Conservation (phyloP, 495 filamentous ascomycete species). For the Penicillium verhagenii region DNA sequence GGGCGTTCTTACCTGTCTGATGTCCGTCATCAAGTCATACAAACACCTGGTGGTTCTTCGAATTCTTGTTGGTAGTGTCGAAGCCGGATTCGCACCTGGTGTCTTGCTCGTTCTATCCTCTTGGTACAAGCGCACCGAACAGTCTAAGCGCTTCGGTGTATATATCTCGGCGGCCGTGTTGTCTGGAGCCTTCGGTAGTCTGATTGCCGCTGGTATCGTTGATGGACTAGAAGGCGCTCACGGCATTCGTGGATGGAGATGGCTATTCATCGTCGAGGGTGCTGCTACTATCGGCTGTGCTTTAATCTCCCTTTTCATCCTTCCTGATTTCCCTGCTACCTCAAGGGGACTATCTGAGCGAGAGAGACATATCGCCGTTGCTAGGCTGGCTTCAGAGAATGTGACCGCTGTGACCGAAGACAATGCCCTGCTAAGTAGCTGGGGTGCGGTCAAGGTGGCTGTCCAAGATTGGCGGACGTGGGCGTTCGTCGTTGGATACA, state of each 20-base stretch:
- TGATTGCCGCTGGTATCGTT: slow-evolving; percentile 45
- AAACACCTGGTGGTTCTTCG: slow-evolving; percentile 40
- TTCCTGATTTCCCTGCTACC: slow-evolving; percentile 33
- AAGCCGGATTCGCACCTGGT: slow-evolving; percentile 45
- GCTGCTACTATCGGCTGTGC: slow-evolving; percentile 42
- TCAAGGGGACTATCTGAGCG: slow-evolving; percentile 22
- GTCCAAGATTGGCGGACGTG: slow-evolving; percentile 25
- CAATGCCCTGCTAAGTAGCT: slow-evolving; percentile 9
- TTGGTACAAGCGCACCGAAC: slow-evolving; percentile 53
- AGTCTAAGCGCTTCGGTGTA: slow-evolving; percentile 49
- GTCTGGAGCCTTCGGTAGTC: slow-evolving; percentile 51
- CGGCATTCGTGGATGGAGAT: slow-evolving; percentile 65
- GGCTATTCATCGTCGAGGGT: slow-evolving; percentile 73
- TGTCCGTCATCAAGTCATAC: slow-evolving; percentile 45
- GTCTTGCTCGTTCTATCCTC: slow-evolving; percentile 48
- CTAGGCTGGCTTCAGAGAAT: slow-evolving; percentile 17
- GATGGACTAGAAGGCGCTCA: slow-evolving; percentile 31
- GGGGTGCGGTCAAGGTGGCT: slow-evolving; percentile 14
- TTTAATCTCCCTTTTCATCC: slow-evolving; percentile 25
- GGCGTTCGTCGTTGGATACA: slow-evolving; percentile 31
- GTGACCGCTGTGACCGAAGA: slow-evolving; percentile 21
- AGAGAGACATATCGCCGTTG: slow-evolving; percentile 25
- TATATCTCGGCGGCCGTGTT: slow-evolving; percentile 50
- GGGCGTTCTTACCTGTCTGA: slow-evolving; percentile 34
- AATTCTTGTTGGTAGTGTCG: slow-evolving; percentile 36